phyloP scores from a whole-genome alignment of 352 stramenopile genomes.

The Globisporangium perplexum region DNA sequence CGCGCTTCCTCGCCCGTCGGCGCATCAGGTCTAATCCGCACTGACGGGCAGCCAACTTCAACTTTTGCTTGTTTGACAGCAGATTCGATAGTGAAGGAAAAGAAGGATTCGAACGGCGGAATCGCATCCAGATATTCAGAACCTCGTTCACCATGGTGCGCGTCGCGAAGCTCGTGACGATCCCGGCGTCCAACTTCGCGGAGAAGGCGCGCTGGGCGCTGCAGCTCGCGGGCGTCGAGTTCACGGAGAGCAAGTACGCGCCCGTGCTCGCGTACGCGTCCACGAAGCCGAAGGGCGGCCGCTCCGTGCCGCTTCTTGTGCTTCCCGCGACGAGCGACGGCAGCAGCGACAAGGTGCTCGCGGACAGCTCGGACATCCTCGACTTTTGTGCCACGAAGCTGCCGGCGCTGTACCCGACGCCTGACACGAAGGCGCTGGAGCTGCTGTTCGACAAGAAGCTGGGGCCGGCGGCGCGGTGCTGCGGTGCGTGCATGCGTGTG shows the following conservation, averaged over 20 bases:
- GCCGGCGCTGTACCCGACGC: slow-evolving; percentile 31
- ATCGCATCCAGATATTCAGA: no score
- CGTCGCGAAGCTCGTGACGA: slow-evolving; percentile 31
- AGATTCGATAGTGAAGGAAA: background rate
- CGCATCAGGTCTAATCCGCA: slow-evolving; percentile 9
- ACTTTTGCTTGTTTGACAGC: background rate
- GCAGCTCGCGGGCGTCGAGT: slow-evolving; percentile 30
- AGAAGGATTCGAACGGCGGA: background rate
- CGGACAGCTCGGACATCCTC: slow-evolving; percentile 39
- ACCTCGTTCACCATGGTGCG: background rate
- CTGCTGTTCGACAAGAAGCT: slow-evolving; percentile 33
- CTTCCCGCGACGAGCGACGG: slow-evolving; percentile 7
- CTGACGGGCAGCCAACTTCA: slow-evolving; percentile 6
- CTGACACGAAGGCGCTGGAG: slow-evolving; percentile 32
- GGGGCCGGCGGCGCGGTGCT: slow-evolving; percentile 23
- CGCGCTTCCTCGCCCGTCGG: background rate
- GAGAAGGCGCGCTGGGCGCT: slow-evolving; percentile 59
- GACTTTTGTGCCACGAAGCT: slow-evolving; percentile 25
- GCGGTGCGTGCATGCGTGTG: slow-evolving; percentile 9
- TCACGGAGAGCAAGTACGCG: slow-evolving; percentile 40
- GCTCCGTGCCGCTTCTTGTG: slow-evolving; percentile 35
- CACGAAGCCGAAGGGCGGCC: slow-evolving; percentile 39
- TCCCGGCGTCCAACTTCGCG: slow-evolving; percentile 52
- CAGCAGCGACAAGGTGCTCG: slow-evolving; percentile 14
- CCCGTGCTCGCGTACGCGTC: slow-evolving; percentile 35